A percentile compares a stretch with the other conserved stretches of the same genome.
phyloP scores from a whole-genome alignment of 2,329 filamentous ascomycete genomes.

The Pyricularia sp. region DNA sequence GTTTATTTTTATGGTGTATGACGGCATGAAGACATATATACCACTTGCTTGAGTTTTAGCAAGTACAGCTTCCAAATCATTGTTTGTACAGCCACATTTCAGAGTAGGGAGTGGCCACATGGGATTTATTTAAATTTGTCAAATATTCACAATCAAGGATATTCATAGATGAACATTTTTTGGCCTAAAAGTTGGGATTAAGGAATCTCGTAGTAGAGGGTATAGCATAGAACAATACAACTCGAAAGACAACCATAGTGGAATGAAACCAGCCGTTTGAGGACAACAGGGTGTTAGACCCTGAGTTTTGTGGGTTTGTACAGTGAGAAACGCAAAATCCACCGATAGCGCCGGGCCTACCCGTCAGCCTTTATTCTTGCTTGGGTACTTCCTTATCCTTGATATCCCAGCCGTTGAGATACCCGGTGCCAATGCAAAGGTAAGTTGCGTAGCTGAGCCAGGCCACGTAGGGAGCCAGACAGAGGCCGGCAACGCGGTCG shows the following conservation, averaged over 20 bases:
- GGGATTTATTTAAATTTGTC: not conserved
- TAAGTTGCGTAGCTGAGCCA: conserved; percentile 88
- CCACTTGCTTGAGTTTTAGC: conserved; percentile 25
- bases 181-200: not conserved
- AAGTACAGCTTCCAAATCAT: not conserved
- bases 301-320: not conserved
- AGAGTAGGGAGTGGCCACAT: not conserved
- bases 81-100: not conserved
- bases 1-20: conserved; percentile 93
- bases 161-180: not conserved
- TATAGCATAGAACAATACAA: not conserved
- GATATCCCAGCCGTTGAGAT: conserved; percentile 57
- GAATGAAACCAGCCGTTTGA: not conserved
- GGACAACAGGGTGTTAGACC: not conserved
- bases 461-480: conserved; percentile 66
- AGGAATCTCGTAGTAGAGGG: not conserved
- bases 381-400: conserved; percentile 15
- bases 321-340: not conserved
- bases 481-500: conserved; percentile 59
- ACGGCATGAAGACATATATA: conserved; percentile 64
- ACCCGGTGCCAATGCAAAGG: conserved; percentile 55
- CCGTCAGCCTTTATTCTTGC: conserved; percentile 8
- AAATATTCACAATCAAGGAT: not conserved
- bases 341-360: not conserved
- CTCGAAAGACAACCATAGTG: not conserved